Evolutionary conservation across 495 filamentous ascomycete species (phyloP), one percentile per base, ranked within the genome.

Genomic region (Aspergillus bridgeri): DNA sequence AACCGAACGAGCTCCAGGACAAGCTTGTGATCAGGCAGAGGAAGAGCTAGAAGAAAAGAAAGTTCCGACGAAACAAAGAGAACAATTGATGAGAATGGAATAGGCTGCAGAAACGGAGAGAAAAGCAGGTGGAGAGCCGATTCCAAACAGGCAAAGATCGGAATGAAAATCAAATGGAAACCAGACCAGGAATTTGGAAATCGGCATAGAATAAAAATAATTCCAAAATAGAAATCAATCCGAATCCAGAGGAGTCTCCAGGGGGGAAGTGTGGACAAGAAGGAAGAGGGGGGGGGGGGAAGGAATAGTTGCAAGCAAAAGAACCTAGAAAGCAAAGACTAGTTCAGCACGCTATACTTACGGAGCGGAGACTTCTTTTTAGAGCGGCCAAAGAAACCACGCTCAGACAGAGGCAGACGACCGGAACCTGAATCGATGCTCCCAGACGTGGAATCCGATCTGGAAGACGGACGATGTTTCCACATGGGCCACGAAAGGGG

Each of bases 391-490:
- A 77, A 70, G 56, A 76, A 70, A 48, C 68, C 68, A 59, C 73
- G 65, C 58, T 74, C 71, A 63, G 68, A 64, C 44, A 65, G 61
- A 61, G 65, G 33, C 33, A 38, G 68, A 58, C 61, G 43, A 52
- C 58, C 61, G 59, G 46, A 56, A 56, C 25, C 38, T 64, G 64
- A 61, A 63, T 71, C 57, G 67, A 66, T 64, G 56, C 54, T 73
- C 64, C 70, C 71, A 70, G 74, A 66, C 60, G 66, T 67, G 63
- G 71, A 67, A 63, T 79, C 74, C 61, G 71, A 74, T 74, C 71
- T 74, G 69, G 74, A 68, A 46, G 76, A 74, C 52, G 69, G 68
- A 62, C 72, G 73, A 65, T 69, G 72, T 70, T 76, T 78, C 75
- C 76, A 77, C 75, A 79, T 79, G 68, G 69, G 68, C 60, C 53